Conservation (phyloP, 208 protist species). For the Leptomonas pyrrhocoris region DNA sequence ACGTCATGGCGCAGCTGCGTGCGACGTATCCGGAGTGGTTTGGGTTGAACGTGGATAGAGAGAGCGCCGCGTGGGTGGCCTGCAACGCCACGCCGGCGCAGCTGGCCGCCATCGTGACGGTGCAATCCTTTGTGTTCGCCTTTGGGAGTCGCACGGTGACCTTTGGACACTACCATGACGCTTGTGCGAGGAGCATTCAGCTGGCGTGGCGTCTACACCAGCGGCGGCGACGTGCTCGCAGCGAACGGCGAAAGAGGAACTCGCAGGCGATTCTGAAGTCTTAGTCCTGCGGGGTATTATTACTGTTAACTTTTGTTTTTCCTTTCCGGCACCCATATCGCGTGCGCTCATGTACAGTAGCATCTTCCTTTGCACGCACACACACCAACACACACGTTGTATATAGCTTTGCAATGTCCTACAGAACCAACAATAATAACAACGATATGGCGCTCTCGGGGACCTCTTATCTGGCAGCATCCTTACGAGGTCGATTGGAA, state of each 20-base stretch:
- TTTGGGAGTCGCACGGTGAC: constrained; percentile 32
- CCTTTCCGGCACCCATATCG: neutral
- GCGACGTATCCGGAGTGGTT: constrained; percentile 51
- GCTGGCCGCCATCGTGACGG: constrained; percentile 16
- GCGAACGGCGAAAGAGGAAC: neutral
- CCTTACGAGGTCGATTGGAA: neutral
- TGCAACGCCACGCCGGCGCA: constrained; percentile 17
- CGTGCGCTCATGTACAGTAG: neutral
- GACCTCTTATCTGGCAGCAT: no score
- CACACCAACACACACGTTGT: no score
- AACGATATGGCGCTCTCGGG: no score
- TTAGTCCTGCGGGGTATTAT: no score
- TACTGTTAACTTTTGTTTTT: constrained; percentile 1
- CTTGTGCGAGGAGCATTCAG: constrained; percentile 50
- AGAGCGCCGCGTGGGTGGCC: constrained; percentile 12
- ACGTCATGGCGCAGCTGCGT: constrained; percentile 37
- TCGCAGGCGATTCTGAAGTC: no score
- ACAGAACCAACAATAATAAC: no score
- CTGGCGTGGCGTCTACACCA: constrained; percentile 22
- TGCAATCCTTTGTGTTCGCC: constrained; percentile 42
- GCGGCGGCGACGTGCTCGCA: neutral
- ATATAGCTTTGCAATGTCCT: no score
- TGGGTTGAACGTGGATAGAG: constrained; percentile 6
- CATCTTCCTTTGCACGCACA: no score
- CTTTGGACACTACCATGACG: constrained; percentile 35